Conservation (phyloP, 2,329 filamentous ascomycete species). For the Bipolaris oryzae region DNA sequence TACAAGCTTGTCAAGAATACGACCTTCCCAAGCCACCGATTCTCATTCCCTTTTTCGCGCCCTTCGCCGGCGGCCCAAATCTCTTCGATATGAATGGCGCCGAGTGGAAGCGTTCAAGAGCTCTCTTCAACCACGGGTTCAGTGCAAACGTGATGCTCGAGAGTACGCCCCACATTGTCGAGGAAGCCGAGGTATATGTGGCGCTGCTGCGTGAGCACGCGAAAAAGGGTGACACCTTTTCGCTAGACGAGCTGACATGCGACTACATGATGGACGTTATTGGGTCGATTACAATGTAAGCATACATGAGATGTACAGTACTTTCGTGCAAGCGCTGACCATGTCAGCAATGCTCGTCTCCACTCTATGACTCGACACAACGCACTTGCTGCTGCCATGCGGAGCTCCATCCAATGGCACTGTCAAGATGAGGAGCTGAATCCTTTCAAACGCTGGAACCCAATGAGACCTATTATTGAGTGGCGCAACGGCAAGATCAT, state of each 20-base stretch:
- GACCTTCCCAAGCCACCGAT: conserved; percentile 17
- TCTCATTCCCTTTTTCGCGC: conserved; percentile 14
- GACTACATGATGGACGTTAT: conserved; percentile 16
- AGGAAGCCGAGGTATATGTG: conserved; percentile 9
- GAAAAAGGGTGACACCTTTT: conserved; percentile 4
- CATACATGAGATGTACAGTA: not conserved
- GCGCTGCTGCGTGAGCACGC: conserved; percentile 3
- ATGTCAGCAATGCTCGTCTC: conserved; percentile 5
- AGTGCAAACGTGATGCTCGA: conserved; percentile 54
- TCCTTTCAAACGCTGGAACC: conserved; percentile 16
- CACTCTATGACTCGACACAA: conserved; percentile 24
- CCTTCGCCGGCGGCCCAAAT: conserved; percentile 19
- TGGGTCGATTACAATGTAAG: conserved; percentile 5
- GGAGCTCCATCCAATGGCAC: conserved; percentile 13
- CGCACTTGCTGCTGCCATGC: conserved; percentile 12
- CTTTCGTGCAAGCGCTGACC: not conserved
- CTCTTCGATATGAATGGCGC: conserved; percentile 21
- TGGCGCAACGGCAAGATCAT: conserved; percentile 21
- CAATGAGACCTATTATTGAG: conserved; percentile 8
- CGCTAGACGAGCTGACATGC: conserved; percentile 7
- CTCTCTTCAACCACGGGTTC: conserved; percentile 26
- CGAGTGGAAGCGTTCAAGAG: conserved; percentile 37
- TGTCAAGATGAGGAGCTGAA: conserved; percentile 15
- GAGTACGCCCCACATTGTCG: conserved; percentile 15
- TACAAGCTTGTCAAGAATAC: conserved; percentile 8